Conservation (phyloP, 2,329 filamentous ascomycete genomes). For the Ceratocystis huliohia region DNA sequence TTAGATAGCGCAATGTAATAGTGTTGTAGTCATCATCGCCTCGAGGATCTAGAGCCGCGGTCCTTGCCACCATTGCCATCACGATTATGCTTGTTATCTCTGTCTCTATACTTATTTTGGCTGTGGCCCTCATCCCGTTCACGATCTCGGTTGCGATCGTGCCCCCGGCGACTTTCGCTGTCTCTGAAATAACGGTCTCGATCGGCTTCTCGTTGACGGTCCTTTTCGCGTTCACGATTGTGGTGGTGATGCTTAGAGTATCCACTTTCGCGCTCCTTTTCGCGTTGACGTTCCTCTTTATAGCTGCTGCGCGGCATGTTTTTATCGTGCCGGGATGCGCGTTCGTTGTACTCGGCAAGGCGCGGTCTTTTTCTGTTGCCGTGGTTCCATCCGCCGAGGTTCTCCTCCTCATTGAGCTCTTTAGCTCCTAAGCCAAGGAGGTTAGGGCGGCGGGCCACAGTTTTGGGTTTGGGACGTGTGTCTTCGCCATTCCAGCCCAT, state of each 20-base stretch:
- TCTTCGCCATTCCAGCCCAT: conserved; percentile 85
- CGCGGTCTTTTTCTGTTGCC: conserved; percentile 39
- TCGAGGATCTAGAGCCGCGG: conserved; percentile 7
- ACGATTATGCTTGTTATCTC: conserved; percentile 28
- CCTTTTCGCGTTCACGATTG: conserved; percentile 12
- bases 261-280: conserved; percentile 29
- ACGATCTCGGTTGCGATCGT: conserved; percentile 33
- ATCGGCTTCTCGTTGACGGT: conserved; percentile 16
- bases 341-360: conserved; percentile 38
- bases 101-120: conserved; percentile 27
- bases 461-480: conserved; percentile 41
- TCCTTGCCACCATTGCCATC: conserved; percentile 24
- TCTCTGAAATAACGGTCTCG: conserved; percentile 25
- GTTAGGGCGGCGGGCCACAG: conserved; percentile 61
- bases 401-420: conserved; percentile 56
- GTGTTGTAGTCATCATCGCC: neutral
- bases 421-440: conserved; percentile 83
- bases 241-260: conserved; percentile 15
- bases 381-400: conserved; percentile 71
- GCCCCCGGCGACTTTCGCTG: conserved; percentile 30
- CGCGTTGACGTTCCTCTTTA: conserved; percentile 36
- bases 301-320: conserved; percentile 34
- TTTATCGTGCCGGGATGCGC: conserved; percentile 26
- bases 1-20: neutral
- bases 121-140: conserved; percentile 25